Base-by-base conservation (phyloP, 2,329 filamentous ascomycete genomes). In the Tolypocladium cylindrosporum region DNA sequence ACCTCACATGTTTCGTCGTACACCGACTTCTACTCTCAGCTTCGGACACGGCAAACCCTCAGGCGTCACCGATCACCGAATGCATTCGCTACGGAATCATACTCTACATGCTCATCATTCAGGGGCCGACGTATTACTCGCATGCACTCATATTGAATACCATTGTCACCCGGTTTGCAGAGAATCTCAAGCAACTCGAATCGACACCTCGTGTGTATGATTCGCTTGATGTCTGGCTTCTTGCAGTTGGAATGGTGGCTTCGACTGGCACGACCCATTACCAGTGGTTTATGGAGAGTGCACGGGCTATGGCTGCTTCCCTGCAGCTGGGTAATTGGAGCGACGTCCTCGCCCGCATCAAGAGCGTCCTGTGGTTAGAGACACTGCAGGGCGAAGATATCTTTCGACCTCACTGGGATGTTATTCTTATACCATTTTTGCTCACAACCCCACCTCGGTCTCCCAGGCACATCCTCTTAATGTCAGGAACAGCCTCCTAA, bases 61-160 rank as follows among this genome's bases (percentile, higher is more conserved):
- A 59, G 10, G 64, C 67, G 9, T 65, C 67, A 31, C 60, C 66
- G 2, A 63, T 70, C 2, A 71, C 75, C 0, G 75, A 80, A 62
- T 76, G 70, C 57, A 56, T 83, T n/a, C 78, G 79, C 10, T 76
- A 75, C 56, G 73, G 73, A 4, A 68, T 75, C 1, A 65, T 76
- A 0, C 71, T 82, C 0, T 82, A 80, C 67, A 79, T 83, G 75
- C 73, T 84, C 21, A 72, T 74, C 45, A 69, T 79, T 0, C 81
- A 83, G 13, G 81, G 80, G 0, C 75, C 80, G 36, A 81, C 80
- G 10, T 84, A 83, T 62, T 84, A 80, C 60, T 77, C 80, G 1
- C 80, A 83, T 11, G 48, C 48, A 51, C 27, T 34, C 48, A 51
- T 51, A 24, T 51, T 36, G 16, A 51, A 11, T 8, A 36, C 48